A percentile compares a stretch with the other conserved stretches of the same genome.
These are phyloP conservation scores for Camelina sativa DNA, from an alignment of 345 rosid genomes.

Conservation along the genomic window DNA sequence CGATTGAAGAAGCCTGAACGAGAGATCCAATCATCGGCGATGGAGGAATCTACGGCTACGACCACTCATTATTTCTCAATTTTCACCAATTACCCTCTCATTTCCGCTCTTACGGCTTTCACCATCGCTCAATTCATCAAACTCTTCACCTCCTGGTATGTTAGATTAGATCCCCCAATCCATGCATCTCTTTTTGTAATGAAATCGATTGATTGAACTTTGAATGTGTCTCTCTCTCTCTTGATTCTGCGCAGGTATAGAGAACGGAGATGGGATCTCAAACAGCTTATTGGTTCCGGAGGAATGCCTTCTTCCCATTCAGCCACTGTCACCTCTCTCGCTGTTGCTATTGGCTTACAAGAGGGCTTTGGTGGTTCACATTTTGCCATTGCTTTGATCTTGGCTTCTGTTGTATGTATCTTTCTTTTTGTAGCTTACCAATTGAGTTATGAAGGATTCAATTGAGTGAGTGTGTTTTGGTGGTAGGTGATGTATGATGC, in stretches of 20 bases:
- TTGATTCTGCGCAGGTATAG: constrained; percentile 60
- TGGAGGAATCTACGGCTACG: constrained; percentile 47
- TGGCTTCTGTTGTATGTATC: constrained; percentile 42
- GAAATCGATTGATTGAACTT: no score
- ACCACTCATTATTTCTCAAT: constrained; percentile 48
- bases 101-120: constrained; percentile 64
- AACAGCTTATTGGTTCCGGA: constrained; percentile 85
- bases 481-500: constrained; percentile 87
- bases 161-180: no score
- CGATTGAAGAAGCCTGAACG: neutral
- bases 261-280: constrained; percentile 74
- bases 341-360: constrained; percentile 69
- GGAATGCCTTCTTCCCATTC: constrained; percentile 99
- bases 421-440: neutral
- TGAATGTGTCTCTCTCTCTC: neutral
- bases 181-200: no score
- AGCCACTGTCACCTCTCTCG: constrained; percentile 77
- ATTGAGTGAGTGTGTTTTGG: neutral
- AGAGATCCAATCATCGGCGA: constrained; percentile 26
- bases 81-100: constrained; percentile 67
- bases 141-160: constrained; percentile 74
- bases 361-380: constrained; percentile 72
- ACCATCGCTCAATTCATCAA: constrained; percentile 72
- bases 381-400: constrained; percentile 65
- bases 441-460: neutral